These are phyloP conservation scores for Saccharomycopsis fodiens DNA, from an alignment of 805 yeast genomes.

Conservation along the genomic window DNA sequence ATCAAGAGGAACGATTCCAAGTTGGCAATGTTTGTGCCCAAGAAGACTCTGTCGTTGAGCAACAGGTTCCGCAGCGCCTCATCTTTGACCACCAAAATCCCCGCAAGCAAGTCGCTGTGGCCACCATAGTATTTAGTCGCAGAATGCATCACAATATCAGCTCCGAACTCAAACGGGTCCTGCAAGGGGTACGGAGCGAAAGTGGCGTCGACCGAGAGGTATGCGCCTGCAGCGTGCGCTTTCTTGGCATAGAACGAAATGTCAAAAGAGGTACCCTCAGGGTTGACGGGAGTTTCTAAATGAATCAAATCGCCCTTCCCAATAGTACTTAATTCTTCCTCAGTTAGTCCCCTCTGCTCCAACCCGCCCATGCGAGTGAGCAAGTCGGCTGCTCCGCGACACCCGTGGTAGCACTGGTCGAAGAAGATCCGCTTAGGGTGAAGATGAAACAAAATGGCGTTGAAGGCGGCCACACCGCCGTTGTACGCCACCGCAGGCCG, in stretches of 20 bases:
- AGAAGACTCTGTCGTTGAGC: constrained; percentile 51
- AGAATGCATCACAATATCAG: constrained; percentile 85
- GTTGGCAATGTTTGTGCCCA: constrained; percentile 77
- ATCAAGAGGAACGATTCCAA: constrained; percentile 67
- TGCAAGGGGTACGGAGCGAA: constrained; percentile 91
- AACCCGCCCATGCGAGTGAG: constrained; percentile 54
- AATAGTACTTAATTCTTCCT: constrained; percentile 40
- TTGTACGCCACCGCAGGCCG: constrained; percentile 64
- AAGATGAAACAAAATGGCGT: constrained; percentile 59
- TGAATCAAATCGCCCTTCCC: constrained; percentile 70
- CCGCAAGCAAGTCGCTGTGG: constrained; percentile 87
- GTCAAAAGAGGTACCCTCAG: constrained; percentile 62
- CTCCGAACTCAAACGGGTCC: constrained; percentile 76
- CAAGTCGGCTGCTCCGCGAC: constrained; percentile 60
- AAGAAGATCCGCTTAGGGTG: constrained; percentile 71
- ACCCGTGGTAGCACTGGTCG: constrained; percentile 82
- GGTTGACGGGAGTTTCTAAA: constrained; percentile 84
- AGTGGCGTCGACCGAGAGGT: constrained; percentile 70
- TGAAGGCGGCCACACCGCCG: constrained; percentile 77
- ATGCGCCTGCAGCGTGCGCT: constrained; percentile 76
- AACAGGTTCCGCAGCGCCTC: constrained; percentile 37
- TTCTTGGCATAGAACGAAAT: constrained; percentile 53
- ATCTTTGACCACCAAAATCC: constrained; percentile 64
- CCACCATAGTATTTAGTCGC: constrained; percentile 94
- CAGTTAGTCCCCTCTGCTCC: constrained; percentile 37